These are phyloP conservation scores for Aulographum hederae DNA, from an alignment of 2,329 filamentous ascomycete species.

Conservation along the genomic window DNA sequence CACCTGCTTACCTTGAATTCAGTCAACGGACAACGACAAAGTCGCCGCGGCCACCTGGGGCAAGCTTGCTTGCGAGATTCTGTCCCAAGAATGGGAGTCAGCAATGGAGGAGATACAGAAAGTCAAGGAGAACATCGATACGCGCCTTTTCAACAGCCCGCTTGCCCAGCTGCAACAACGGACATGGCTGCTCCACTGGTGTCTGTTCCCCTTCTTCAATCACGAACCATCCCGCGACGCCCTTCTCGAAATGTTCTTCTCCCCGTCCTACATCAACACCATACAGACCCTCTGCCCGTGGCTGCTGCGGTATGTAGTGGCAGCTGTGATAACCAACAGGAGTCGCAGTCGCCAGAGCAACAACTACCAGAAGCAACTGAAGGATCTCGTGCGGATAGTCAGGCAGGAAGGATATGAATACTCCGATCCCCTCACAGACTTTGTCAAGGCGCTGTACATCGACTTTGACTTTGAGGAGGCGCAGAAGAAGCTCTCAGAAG, in stretches of 20 bases:
- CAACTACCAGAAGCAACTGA: constrained; percentile 96
- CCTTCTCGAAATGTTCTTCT: constrained; percentile 94
- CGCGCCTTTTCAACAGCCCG: constrained; percentile 88
- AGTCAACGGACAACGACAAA: constrained; percentile 94
- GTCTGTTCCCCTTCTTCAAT: constrained; percentile 98
- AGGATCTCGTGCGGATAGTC: constrained; percentile 89
- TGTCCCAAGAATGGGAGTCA: constrained; percentile 86
- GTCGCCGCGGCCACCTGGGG: constrained; percentile 93
- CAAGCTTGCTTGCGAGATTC: constrained; percentile 89
- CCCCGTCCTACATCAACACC: constrained; percentile 94
- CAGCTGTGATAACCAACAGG: constrained; percentile 78
- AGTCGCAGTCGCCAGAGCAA: constrained; percentile 55
- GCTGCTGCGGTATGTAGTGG: constrained; percentile 85
- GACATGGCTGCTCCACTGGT: constrained; percentile 96
- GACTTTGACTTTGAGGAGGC: constrained; percentile 97
- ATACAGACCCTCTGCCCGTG: constrained; percentile 96
- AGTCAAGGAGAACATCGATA: constrained; percentile 64
- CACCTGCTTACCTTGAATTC: not conserved
- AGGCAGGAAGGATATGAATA: constrained; percentile 98
- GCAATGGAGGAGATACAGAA: constrained; percentile 49
- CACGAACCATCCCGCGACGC: constrained; percentile 77
- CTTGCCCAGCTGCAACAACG: constrained; percentile 90
- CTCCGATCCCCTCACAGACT: constrained; percentile 85
- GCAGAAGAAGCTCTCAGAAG: constrained; percentile 67
- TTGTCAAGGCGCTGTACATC: constrained; percentile 89